Evolutionary conservation across 1,284 basidiomycete genomes (phyloP).

Genomic region (Tranzscheliella williamsii): DNA sequence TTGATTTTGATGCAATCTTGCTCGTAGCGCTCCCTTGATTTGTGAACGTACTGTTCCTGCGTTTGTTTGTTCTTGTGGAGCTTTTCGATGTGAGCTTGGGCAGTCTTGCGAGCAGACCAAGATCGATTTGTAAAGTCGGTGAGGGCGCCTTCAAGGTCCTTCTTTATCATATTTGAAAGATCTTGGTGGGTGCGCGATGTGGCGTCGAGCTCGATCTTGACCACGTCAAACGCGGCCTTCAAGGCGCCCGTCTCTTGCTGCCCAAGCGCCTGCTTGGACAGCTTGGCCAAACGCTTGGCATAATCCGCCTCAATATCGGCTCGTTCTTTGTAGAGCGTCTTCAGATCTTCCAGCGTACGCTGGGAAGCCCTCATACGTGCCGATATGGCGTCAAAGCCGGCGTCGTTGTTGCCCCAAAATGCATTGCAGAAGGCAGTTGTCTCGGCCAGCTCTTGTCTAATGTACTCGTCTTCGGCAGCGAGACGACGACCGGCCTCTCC

Average conservation of each 20-base stretch:
- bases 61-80: slow-evolving; percentile 59
- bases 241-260: slow-evolving; percentile 91
- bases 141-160: slow-evolving; percentile 71
- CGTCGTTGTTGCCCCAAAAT: slow-evolving; percentile 78
- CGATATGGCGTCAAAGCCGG: slow-evolving; percentile 86
- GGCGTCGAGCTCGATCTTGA: slow-evolving; percentile 80
- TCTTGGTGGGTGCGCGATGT: slow-evolving; percentile 74
- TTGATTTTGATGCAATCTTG: slow-evolving; percentile 92
- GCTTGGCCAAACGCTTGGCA: slow-evolving; percentile 79
- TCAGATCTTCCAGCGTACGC: slow-evolving; percentile 86
- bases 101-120: slow-evolving; percentile 46
- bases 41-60: slow-evolving; percentile 55
- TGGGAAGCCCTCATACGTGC: slow-evolving; percentile 80
- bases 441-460: slow-evolving; percentile 60
- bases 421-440: slow-evolving; percentile 85
- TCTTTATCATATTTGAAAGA: slow-evolving; percentile 75
- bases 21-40: slow-evolving; percentile 91
- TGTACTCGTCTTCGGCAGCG: slow-evolving; percentile 51
- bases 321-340: slow-evolving; percentile 84
- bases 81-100: slow-evolving; percentile 50
- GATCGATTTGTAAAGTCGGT: slow-evolving; percentile 50
- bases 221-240: slow-evolving; percentile 74
- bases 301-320: slow-evolving; percentile 92
- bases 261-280: slow-evolving; percentile 78
- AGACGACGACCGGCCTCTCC: slow-evolving; percentile 44